Base-by-base conservation (phyloP, 345 rosid species). In the Dipteronia dyeriana region DNA sequence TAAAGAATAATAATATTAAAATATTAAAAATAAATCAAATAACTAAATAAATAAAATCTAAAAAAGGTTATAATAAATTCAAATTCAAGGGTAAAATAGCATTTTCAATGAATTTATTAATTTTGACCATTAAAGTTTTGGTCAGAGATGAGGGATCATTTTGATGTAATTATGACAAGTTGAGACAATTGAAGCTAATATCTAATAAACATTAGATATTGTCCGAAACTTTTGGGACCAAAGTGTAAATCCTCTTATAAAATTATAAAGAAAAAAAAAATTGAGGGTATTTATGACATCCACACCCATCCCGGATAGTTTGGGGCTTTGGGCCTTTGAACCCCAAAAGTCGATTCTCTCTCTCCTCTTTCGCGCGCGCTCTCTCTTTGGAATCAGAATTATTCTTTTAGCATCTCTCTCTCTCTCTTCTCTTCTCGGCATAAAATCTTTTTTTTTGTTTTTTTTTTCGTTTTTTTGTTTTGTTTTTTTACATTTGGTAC, bases 371-470 rank as follows among this genome's bases (percentile, higher is more conserved):
- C 7, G 26, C 75, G 19, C 54, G 5, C 49, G 39, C 38, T 73
- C 47, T 68, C 39, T 29, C 70, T 68, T 23, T 29, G 47, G 80
- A 77, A 80, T 73, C 79, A 56, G 72, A 75, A 75, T 62, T 43
- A 71, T 79, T 79, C 61, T 38, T 43, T 39, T 2, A 12, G 80
- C 75, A 22, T 75, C 26, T 75, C 12, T 31, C 5, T 38, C 66
- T 68, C 71, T 43, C 61, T 1, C 5, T 68, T 2, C 62, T 22
- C 14, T 49, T 53, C 12, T 10, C 47, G 13, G 22, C 19, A 38
- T 45, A 8, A 29, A 9, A 10, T 45, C 29, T 23, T n/a, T 45
- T 19, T 3, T 5, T 45, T 11, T 19, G 19, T 67, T 56, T 38
- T 12, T 7, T 7, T 66, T n/a, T n/a, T n/a, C n/a, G n/a, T n/a